Conservation (phyloP, 352 stramenopile genomes). For the Phytophthora fragariaefolia region DNA sequence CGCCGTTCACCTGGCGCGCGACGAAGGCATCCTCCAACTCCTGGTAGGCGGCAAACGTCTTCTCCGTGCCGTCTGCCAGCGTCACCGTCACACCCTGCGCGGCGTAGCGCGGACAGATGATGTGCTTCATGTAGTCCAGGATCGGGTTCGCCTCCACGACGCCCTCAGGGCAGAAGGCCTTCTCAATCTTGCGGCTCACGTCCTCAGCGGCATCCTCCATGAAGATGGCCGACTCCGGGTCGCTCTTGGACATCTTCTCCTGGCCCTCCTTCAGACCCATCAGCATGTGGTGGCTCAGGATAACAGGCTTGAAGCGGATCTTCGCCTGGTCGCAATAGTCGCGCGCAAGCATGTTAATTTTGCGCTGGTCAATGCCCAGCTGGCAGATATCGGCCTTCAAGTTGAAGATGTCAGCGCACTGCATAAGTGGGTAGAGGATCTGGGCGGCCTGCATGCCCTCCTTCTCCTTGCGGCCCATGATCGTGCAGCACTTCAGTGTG, state of each 20-base stretch:
- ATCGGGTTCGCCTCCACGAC: slow-evolving; percentile 94
- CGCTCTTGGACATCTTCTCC: slow-evolving; percentile 99
- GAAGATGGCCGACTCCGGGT: slow-evolving; percentile 98
- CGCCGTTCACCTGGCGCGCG: slow-evolving; percentile 89
- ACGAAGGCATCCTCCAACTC: slow-evolving; percentile 94
- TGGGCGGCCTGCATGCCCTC: slow-evolving; percentile 93
- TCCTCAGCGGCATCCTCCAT: slow-evolving; percentile 98
- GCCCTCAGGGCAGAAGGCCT: slow-evolving; percentile 96
- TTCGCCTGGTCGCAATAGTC: slow-evolving; percentile 98
- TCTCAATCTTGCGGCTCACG: slow-evolving; percentile 98
- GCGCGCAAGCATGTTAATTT: slow-evolving; percentile 98
- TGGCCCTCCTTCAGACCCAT: slow-evolving; percentile 98
- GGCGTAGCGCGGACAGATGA: slow-evolving; percentile 92
- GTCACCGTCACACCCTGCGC: slow-evolving; percentile 57
- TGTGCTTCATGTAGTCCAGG: slow-evolving; percentile 98
- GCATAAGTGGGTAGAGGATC: slow-evolving; percentile 98
- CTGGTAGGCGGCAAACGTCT: slow-evolving; percentile 91
- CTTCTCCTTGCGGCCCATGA: slow-evolving; percentile 97
- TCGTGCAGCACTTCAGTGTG: slow-evolving; percentile 99
- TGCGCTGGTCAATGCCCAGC: slow-evolving; percentile 98
- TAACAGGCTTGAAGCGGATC: slow-evolving; percentile 95
- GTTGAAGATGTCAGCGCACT: slow-evolving; percentile 99
- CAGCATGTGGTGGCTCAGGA: slow-evolving; percentile 99
- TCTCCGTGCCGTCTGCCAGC: slow-evolving; percentile 51
- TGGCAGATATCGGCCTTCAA: slow-evolving; percentile 99